Evolutionary conservation across 2,329 filamentous ascomycete species (phyloP).

Genomic region (Fusarium metavorans): DNA sequence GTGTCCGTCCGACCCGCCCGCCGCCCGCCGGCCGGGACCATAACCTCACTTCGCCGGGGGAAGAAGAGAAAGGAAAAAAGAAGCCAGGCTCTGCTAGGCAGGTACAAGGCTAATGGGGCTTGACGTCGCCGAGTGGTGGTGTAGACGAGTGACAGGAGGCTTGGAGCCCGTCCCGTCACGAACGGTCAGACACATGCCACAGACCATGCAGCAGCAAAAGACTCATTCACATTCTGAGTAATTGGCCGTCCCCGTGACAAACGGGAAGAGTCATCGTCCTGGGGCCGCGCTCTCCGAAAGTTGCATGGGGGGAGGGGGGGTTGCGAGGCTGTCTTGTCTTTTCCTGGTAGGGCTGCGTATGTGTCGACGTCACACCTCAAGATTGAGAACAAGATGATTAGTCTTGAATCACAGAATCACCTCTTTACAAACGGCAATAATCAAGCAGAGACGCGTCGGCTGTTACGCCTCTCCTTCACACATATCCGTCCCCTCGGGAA

Average conservation of each 20-base stretch:
- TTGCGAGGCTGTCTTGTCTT: constrained; percentile 7
- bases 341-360: constrained; percentile 30
- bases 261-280: constrained; percentile 31
- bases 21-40: not conserved
- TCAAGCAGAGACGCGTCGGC: constrained; percentile 3
- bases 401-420: not conserved
- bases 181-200: not conserved
- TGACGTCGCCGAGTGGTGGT: not conserved
- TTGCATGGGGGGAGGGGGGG: not conserved
- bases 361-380: constrained; percentile 34
- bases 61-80: not conserved
- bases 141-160: not conserved
- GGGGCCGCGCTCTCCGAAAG: constrained; percentile 13
- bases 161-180: not conserved
- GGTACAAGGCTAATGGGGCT: not conserved
- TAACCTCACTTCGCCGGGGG: not conserved
- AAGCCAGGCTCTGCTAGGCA: not conserved
- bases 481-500: not conserved
- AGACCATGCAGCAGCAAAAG: not conserved
- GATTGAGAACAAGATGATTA: not conserved
- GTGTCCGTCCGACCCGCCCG: not conserved
- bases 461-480: constrained; percentile 6
- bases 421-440: not conserved
- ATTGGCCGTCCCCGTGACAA: constrained; percentile 29
- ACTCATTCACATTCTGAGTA: constrained; percentile 3